Base-by-base conservation (phyloP, 1,284 basidiomycete species). In the Cryptococcus sp. region DNA sequence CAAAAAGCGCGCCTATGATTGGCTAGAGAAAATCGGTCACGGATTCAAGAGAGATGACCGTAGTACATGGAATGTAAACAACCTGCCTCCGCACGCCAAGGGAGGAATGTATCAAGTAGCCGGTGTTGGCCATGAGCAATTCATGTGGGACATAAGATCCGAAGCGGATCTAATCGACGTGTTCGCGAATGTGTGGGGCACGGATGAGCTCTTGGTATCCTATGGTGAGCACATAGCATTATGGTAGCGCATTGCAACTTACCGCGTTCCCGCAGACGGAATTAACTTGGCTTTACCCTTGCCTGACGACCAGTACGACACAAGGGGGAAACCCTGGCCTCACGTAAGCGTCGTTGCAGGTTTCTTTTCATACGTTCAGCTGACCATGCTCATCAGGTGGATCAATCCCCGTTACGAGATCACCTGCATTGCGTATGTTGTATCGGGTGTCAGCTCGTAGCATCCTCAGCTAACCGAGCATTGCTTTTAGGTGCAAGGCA, bases 101-200 rank as follows among this genome's bases (percentile, higher is more conserved):
- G 30, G 30, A 8, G 30, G 30, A 35, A 35, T 35, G 30, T 35
- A 35, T 10, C 55, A 23, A 54, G 30, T 77, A 69, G 68, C 64
- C 42, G 74, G 61, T 15, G 66, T 68, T 19, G 72, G 67, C 13
- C 76, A 77, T 58, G 77, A 77, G 63, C 72, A 77, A 50, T 75
- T 72, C 46, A 71, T 69, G 1, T 79, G 78, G 78, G 70, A 77
- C 48, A 75, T 78, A 52, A 63, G 76, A 22, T 51, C 65, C 42
- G 77, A 78, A 60, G 71, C 67, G 1, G 71, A 55, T 0, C 61
- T 79, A 17, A 64, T 78, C 45, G 67, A 74, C 23, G 63, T 64
- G 6, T 79, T 79, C 51, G 64, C 65, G 52, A 69, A 75, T 52
- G 66, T 79, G 47, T 78, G 76, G 72, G 75, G 71, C 19, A 79